Percentiles rank a stretch among this genome's conserved stretches.
phyloP scores from a whole-genome alignment of 1,284 basidiomycete genomes.

The Agaricales sp. region DNA sequence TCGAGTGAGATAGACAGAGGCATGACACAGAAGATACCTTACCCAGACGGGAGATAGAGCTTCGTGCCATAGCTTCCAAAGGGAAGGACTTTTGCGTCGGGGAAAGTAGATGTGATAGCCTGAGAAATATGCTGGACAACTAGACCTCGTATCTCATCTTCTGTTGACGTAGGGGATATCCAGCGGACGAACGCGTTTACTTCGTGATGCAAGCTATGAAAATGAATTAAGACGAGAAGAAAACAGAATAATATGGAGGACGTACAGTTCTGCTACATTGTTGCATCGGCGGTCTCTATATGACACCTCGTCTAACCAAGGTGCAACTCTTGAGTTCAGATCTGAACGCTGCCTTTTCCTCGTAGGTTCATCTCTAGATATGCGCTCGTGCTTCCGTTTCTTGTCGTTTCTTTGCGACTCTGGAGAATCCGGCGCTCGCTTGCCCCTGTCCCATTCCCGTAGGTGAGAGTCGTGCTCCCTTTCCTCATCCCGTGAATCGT shows the following conservation, averaged over 20 bases:
- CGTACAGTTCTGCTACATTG: constrained; percentile 77
- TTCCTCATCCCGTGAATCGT: constrained; percentile 7
- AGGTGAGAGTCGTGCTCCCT: constrained; percentile 18
- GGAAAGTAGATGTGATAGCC: constrained; percentile 57
- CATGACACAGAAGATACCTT: constrained; percentile 16
- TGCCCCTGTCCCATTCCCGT: constrained; percentile 35
- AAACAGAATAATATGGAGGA: constrained; percentile 11
- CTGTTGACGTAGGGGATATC: constrained; percentile 78
- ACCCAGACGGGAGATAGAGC: constrained; percentile 91
- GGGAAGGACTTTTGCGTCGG: constrained; percentile 74
- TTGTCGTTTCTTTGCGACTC: constrained; percentile 18
- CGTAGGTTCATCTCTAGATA: constrained; percentile 35
- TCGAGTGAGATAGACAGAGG: constrained; percentile 6
- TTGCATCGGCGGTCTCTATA: constrained; percentile 61
- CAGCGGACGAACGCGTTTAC: constrained; percentile 80
- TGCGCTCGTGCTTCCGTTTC: constrained; percentile 20
- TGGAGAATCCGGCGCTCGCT: constrained; percentile 16
- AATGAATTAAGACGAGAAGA: constrained; percentile 8
- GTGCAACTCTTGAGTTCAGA: constrained; percentile 53
- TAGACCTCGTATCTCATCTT: constrained; percentile 77
- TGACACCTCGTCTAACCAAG: constrained; percentile 73
- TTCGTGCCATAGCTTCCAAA: constrained; percentile 96
- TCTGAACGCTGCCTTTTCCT: constrained; percentile 51
- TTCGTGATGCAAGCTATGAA: constrained; percentile 68
- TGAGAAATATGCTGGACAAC: constrained; percentile 68